A percentile compares a stretch with the other conserved stretches of the same genome.
phyloP scores from a whole-genome alignment of 805 yeast species.

The Candida incommunis region DNA sequence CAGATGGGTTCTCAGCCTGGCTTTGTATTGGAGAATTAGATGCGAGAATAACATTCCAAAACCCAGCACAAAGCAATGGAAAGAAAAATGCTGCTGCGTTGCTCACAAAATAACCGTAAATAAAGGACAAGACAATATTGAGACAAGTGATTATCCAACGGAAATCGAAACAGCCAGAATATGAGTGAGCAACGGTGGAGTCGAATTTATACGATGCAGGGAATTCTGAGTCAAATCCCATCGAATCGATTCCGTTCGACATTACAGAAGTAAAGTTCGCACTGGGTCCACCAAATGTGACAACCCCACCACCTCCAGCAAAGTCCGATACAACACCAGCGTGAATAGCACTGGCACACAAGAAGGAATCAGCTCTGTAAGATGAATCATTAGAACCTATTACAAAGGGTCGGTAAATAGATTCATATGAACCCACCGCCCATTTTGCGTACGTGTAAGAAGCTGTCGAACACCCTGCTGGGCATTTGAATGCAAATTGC shows the following conservation, averaged over 20 bases:
- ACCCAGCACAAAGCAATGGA: conserved; percentile 50
- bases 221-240: conserved; percentile 56
- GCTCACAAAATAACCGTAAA: conserved; percentile 30
- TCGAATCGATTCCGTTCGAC: conserved; percentile 34
- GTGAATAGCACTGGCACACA: conserved; percentile 85
- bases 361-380: conserved; percentile 77
- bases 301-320: conserved; percentile 65
- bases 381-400: conserved; percentile 57
- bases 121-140: conserved; percentile 46
- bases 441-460: conserved; percentile 63
- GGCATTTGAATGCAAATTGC: conserved; percentile 57
- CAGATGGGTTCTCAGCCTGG: conserved; percentile 38
- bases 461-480: conserved; percentile 72
- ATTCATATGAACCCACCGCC: conserved; percentile 54
- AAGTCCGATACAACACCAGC: conserved; percentile 63
- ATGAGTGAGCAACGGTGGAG: conserved; percentile 15
- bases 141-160: conserved; percentile 39
- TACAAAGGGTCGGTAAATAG: conserved; percentile 57
- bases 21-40: conserved; percentile 54
- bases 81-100: conserved; percentile 46
- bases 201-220: conserved; percentile 59
- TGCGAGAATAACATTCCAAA: conserved; percentile 68
- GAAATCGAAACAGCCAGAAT: conserved; percentile 55
- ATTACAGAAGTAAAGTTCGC: conserved; percentile 30
- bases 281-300: conserved; percentile 43